phyloP scores from a whole-genome alignment of 257 asterid species.

The Jacaranda mimosifolia region DNA sequence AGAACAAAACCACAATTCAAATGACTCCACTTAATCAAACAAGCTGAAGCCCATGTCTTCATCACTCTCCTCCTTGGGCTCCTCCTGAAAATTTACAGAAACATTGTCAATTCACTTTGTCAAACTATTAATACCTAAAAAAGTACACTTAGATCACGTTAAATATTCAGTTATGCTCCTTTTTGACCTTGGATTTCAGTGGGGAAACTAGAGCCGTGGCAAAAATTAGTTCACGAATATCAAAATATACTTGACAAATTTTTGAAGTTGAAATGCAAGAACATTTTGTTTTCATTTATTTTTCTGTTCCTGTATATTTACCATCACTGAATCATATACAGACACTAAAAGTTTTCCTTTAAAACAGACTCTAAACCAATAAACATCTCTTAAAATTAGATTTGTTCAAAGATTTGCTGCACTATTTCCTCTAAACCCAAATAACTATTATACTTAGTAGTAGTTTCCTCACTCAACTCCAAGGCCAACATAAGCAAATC shows the following conservation, averaged over 20 bases:
- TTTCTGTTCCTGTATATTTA: background rate
- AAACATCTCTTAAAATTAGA: background rate
- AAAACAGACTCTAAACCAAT: background rate
- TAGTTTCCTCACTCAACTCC: background rate
- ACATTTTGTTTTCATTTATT: background rate
- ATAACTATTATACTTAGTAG: too few species aligned
- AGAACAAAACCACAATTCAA: slow-evolving; percentile 23
- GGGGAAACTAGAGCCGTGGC: background rate
- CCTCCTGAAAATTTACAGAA: slow-evolving; percentile 48
- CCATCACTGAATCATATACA: background rate
- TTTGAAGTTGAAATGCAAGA: background rate
- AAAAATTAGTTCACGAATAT: background rate
- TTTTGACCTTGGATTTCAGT: background rate
- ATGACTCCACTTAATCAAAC: slow-evolving; percentile 48
- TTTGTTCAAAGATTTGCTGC: background rate
- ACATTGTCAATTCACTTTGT: background rate
- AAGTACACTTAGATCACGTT: background rate
- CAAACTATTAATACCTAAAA: background rate
- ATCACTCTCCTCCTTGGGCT: slow-evolving; percentile 63
- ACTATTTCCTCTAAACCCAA: background rate
- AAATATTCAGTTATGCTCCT: background rate
- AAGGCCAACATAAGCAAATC: too few species aligned
- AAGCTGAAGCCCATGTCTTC: slow-evolving; percentile 63
- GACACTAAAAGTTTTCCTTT: background rate
- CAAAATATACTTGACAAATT: background rate